Evolutionary conservation across 2,329 filamentous ascomycete genomes (phyloP).

Genomic region (Pyrenochaeta sp.): DNA sequence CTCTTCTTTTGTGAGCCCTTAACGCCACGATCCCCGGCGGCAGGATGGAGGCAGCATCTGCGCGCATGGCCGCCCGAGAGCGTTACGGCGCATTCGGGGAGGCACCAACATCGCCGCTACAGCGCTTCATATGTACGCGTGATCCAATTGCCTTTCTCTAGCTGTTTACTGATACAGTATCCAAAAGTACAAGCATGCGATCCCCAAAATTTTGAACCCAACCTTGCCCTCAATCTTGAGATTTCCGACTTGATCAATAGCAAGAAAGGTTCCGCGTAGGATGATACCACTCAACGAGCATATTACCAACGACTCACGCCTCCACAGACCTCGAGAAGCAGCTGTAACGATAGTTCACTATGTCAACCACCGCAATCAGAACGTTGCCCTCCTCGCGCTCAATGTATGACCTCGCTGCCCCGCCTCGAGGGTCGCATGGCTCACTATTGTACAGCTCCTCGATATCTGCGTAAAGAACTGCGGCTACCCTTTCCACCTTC

Average conservation of each 20-base stretch:
- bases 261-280: slow-evolving; percentile 89
- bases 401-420: slow-evolving; percentile 58
- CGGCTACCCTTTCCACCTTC: slow-evolving; percentile 97
- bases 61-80: slow-evolving; percentile 93
- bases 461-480: slow-evolving; percentile 99
- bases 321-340: slow-evolving; percentile 80
- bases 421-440: slow-evolving; percentile 16
- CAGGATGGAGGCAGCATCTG: slow-evolving; percentile 88
- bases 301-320: slow-evolving; percentile 24
- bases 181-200: slow-evolving; percentile 84
- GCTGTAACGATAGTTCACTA: slow-evolving; percentile 91
- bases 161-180: slow-evolving; percentile 17
- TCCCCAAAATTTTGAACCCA: slow-evolving; percentile 96
- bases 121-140: slow-evolving; percentile 82
- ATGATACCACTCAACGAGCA: slow-evolving; percentile 2
- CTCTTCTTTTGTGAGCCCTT: slow-evolving; percentile 1
- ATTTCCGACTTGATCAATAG: slow-evolving; percentile 95
- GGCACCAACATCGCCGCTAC: slow-evolving; percentile 83
- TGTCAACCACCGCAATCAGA: slow-evolving; percentile 96
- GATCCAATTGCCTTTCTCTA: background rate
- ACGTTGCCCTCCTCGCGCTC: slow-evolving; percentile 89
- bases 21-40: slow-evolving; percentile 15
- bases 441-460: slow-evolving; percentile 68
- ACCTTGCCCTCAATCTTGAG: slow-evolving; percentile 94
- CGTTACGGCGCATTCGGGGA: slow-evolving; percentile 86